Conservation (phyloP, 2,329 filamentous ascomycete genomes). For the Thermomyces lanuginosus region DNA sequence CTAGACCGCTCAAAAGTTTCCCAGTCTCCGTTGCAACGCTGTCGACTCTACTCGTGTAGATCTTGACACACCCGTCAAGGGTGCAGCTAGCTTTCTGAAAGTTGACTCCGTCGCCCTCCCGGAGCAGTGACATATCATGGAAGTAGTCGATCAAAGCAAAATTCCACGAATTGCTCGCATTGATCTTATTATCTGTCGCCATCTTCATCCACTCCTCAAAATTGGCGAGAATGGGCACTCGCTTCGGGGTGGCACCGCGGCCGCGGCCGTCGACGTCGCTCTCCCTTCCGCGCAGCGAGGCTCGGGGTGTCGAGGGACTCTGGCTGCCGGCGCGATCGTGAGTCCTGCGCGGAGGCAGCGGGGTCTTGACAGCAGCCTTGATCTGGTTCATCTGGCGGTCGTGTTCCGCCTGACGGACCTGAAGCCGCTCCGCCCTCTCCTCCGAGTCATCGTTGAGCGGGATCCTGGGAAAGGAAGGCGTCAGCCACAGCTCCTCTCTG, state of each 20-base stretch:
- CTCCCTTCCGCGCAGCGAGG: slow-evolving; percentile 20
- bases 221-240: slow-evolving; percentile 86
- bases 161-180: slow-evolving; percentile 96
- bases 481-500: slow-evolving; percentile 5
- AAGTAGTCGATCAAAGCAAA: slow-evolving; percentile 99
- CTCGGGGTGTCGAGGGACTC: slow-evolving; percentile 36
- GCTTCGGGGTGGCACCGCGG: slow-evolving; percentile 75
- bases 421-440: slow-evolving; percentile 76
- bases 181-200: slow-evolving; percentile 99
- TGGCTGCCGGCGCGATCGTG: slow-evolving; percentile 22
- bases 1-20: slow-evolving; percentile 80
- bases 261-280: slow-evolving; percentile 44
- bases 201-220: slow-evolving; percentile 99
- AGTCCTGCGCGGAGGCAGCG: slow-evolving; percentile 25
- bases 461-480: slow-evolving; percentile 42
- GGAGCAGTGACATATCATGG: slow-evolving; percentile 93
- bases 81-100: slow-evolving; percentile 98
- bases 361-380: slow-evolving; percentile 49
- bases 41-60: slow-evolving; percentile 95
- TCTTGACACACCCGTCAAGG: slow-evolving; percentile 94
- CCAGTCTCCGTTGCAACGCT: slow-evolving; percentile 96
- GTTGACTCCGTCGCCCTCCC: slow-evolving; percentile 92
- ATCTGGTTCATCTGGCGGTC: slow-evolving; percentile 87
- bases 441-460: slow-evolving; percentile 89
- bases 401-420: slow-evolving; percentile 74